Evolutionary conservation across 495 filamentous ascomycete genomes (phyloP).

Genomic region (Penicillium canariense): DNA sequence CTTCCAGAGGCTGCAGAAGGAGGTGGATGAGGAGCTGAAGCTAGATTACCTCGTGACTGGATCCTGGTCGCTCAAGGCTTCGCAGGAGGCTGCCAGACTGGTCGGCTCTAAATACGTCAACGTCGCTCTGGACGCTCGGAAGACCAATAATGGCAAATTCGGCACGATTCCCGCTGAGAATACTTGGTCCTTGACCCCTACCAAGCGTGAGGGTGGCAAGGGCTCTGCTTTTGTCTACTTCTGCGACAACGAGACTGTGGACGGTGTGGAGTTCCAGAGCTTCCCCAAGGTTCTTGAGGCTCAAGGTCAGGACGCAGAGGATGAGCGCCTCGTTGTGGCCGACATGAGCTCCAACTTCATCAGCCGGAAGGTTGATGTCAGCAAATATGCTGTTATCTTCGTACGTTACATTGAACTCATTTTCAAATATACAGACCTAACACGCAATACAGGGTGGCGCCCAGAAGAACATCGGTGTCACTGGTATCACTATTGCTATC

Average conservation of each 20-base stretch:
- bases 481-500: constrained; percentile 82
- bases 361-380: constrained; percentile 62
- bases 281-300: constrained; percentile 65
- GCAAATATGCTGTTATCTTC: constrained; percentile 58
- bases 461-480: constrained; percentile 86
- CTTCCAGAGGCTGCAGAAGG: constrained; percentile 55
- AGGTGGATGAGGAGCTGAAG: constrained; percentile 64
- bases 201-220: constrained; percentile 47
- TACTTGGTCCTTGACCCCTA: constrained; percentile 71
- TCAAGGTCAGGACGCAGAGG: constrained; percentile 48
- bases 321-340: constrained; percentile 67
- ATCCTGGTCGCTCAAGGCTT: constrained; percentile 88
- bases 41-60: constrained; percentile 92
- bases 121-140: constrained; percentile 68
- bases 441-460: constrained; percentile 54
- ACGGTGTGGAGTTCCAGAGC: constrained; percentile 87
- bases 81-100: constrained; percentile 74
- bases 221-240: constrained; percentile 78
- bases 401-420: constrained; percentile 20
- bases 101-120: constrained; percentile 78
- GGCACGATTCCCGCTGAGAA: constrained; percentile 74
- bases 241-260: constrained; percentile 82
- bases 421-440: constrained; percentile 3
- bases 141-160: constrained; percentile 78
- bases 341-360: constrained; percentile 80